Base-by-base conservation (phyloP, 192 early-diverging fungal genomes). In the Pilaira anomala region DNA sequence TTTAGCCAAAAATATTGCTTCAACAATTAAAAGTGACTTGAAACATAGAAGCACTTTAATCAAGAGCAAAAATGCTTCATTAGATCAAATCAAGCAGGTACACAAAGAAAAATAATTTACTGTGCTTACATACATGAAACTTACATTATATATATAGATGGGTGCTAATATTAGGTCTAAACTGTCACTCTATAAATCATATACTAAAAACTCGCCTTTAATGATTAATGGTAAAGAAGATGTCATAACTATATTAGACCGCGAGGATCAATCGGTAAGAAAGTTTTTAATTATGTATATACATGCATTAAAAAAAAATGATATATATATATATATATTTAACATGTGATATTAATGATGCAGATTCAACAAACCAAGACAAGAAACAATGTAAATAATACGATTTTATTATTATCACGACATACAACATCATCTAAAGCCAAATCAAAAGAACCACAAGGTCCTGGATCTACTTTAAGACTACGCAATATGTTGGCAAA, bases 401-500 rank as follows among this genome's bases (percentile, higher is more conserved):
- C 44, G 0, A 46, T 46, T 46, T 19, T 46, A 46, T 18, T 46
- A 19, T 18, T 46, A 14, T 14, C 44, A 18, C 44, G 44, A 14
- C 44, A 14, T 19, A 46, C 44, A 16, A 18, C 44, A 14, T 46
- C 44, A 14, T 12, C 54, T 21, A 36, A 36, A 39, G 54, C 33
- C 28, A 50, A 50, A 12, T 25, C 48, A 1, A 25, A 25, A 53
- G 51, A 30, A 53, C 51, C n/a, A 53, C 46, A 42, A 29, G 58
- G 65, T 2, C 65, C 58, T 44, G 65, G 65, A 3, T 67, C 57
- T 44, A 67, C 65, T 3, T 14, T 67, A 13, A 39, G 65, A 60
- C 26, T 67, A 29, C 46, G 65, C 7, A 60, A 50, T 16, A 60
- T 67, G 57, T 39, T 67, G 28, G 57, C 65, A 1, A 67, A 42